Percentiles rank a stretch among this genome's conserved stretches.
Conservation (phyloP, 169 alveolate species). For the Plasmodium yoelii region DNA sequence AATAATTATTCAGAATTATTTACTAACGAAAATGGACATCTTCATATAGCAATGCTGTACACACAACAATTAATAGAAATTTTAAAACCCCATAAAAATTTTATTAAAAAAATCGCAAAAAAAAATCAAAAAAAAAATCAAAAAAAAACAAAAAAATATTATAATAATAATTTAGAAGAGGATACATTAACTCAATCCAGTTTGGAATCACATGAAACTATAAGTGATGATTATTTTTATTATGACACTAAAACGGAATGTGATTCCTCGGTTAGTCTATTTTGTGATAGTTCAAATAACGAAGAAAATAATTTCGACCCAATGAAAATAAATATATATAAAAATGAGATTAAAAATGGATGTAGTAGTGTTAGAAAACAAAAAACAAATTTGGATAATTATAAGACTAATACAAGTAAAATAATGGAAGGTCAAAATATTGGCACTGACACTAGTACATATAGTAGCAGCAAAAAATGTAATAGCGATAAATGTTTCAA, state of each 20-base stretch:
- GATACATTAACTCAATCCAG: constrained; percentile 32
- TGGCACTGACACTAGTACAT: neutral
- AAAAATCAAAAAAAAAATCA: constrained; percentile 6
- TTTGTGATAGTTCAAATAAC: constrained; percentile 58
- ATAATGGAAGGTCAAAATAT: neutral
- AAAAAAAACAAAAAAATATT: constrained; percentile 10
- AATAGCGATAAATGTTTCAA: neutral
- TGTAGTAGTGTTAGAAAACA: neutral
- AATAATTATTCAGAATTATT: constrained; percentile 48
- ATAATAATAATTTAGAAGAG: constrained; percentile 9
- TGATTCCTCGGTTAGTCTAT: constrained; percentile 65
- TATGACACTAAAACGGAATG: constrained; percentile 55
- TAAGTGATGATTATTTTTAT: constrained; percentile 70
- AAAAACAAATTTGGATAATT: neutral
- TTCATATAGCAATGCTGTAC: constrained; percentile 62
- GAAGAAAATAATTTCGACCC: constrained; percentile 25
- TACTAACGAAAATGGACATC: constrained; percentile 38
- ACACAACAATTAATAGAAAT: constrained; percentile 75
- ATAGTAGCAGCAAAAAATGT: constrained; percentile 1
- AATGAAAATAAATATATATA: neutral
- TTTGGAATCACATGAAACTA: constrained; percentile 38
- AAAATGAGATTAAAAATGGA: neutral
- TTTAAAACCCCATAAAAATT: constrained; percentile 48
- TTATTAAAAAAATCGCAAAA: constrained; percentile 39
- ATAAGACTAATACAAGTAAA: neutral